Base-by-base conservation (phyloP, 441 rosid genomes). In the Francoa sonchifolia region DNA sequence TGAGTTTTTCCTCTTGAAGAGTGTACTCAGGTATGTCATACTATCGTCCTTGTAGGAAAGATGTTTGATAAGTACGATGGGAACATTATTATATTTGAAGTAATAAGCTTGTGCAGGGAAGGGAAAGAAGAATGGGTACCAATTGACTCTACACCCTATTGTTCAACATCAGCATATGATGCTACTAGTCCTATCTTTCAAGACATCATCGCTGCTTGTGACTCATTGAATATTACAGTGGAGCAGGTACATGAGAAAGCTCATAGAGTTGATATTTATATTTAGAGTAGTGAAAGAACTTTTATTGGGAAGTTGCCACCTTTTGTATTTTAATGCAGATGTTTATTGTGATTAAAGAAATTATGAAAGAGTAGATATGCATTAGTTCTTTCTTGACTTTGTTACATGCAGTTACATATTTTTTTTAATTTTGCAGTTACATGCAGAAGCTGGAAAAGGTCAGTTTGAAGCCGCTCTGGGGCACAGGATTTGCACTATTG, bases 41-140 rank as follows among this genome's bases (percentile, higher is more conserved):
- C 14, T 20, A 15, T 11, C 14, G 15, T 50, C 11, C 25, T 23
- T 46, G 14, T 27, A 33, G 26, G 33, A 6, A 4, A 16, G 35
- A n/a, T n/a, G n/a, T n/a, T n/a, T n/a, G n/a, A n/a, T n/a, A n/a
- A 48, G 46, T 18, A n/a, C 18, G 7, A n/a, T 15, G 2, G 5
- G 35, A 25, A 34, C 11, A 11, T 26, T 20, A 15, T 38, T 27
- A 35, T 14, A 22, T 41, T 25, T 12, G 23, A 37, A 20, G 20
- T 14, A 8, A 17, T 23, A 22, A 37, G 28, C 19, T 50, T 60
- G 32, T 62, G 47, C 63, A 85, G 96, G 58, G 83, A 76, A 18
- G 87, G 89, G 62, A 82, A 78, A 57, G 83, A 90, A 54, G 85
- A 86, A 44, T 82, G 84, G 85, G 53, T 74, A 37, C 93, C 99